Evolutionary conservation across 2,329 filamentous ascomycete species (phyloP).

Genomic region (Neodidymelliopsis sp.): DNA sequence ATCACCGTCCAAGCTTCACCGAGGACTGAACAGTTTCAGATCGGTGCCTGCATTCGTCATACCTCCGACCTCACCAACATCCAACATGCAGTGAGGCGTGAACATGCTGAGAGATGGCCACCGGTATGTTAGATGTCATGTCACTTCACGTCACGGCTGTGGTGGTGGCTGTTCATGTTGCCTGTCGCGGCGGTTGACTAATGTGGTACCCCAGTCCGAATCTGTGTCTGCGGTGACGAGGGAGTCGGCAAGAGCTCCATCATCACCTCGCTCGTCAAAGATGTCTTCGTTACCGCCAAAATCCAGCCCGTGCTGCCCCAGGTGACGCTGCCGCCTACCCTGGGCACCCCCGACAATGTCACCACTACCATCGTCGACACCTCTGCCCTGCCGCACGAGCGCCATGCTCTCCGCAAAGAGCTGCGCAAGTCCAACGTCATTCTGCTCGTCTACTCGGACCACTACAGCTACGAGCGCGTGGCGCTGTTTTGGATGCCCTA

Average conservation of each 20-base stretch:
- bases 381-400: conserved; percentile 91
- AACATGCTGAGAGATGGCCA: conserved; percentile 37
- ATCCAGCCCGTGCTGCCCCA: conserved; percentile 94
- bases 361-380: conserved; percentile 98
- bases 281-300: conserved; percentile 93
- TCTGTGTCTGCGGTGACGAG: conserved; percentile 97
- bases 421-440: conserved; percentile 98
- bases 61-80: conserved; percentile 7
- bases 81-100: conserved; percentile 22
- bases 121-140: conserved; percentile 28
- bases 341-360: conserved; percentile 94
- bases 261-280: conserved; percentile 95
- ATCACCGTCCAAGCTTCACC: conserved; percentile 13
- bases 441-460: conserved; percentile 93
- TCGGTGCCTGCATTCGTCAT: conserved; percentile 7
- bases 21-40: conserved; percentile 1
- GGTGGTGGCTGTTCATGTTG: conserved; percentile 7
- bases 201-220: conserved; percentile 68
- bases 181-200: conserved; percentile 12
- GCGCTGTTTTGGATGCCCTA: conserved; percentile 99
- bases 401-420: conserved; percentile 87
- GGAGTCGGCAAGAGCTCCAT: conserved; percentile 64
- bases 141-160: too few relatives aligned
- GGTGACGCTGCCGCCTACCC: conserved; percentile 91
- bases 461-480: conserved; percentile 98